Conservation (phyloP, 805 yeast species). For the Teunomyces cretensis region DNA sequence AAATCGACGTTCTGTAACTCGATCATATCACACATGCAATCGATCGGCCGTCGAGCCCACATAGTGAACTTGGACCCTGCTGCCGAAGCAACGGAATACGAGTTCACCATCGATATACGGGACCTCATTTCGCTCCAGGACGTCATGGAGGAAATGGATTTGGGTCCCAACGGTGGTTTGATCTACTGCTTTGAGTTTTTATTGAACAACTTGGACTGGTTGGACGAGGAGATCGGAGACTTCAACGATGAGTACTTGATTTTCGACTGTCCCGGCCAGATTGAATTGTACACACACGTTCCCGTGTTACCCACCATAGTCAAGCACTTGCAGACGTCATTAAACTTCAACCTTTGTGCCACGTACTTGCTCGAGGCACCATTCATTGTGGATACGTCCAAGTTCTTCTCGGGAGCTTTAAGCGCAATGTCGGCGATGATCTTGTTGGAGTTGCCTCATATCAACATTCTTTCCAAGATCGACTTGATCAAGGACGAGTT, state of each 20-base stretch:
- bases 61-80: conserved; percentile 96
- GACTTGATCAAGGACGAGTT: conserved; percentile 83
- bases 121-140: conserved; percentile 89
- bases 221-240: conserved; percentile 96
- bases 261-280: conserved; percentile 97
- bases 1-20: conserved; percentile 90
- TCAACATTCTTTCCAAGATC: conserved; percentile 81
- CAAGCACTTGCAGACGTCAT: conserved; percentile 73
- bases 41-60: conserved; percentile 90
- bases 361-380: conserved; percentile 92
- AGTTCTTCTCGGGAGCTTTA: conserved; percentile 92
- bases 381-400: conserved; percentile 84
- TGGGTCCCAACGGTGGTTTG: conserved; percentile 95
- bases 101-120: conserved; percentile 88
- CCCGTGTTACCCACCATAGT: conserved; percentile 91
- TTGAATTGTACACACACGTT: conserved; percentile 89
- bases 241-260: conserved; percentile 90
- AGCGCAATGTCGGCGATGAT: conserved; percentile 99
- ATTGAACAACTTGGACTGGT: conserved; percentile 89
- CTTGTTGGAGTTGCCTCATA: conserved; percentile 89
- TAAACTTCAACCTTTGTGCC: conserved; percentile 89
- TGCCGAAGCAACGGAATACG: conserved; percentile 89
- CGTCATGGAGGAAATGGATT: conserved; percentile 89
- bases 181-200: conserved; percentile 92
- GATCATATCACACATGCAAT: conserved; percentile 81